These are phyloP conservation scores for Chalara sp. DNA, from an alignment of 2,329 filamentous ascomycete species.

Conservation along the genomic window DNA sequence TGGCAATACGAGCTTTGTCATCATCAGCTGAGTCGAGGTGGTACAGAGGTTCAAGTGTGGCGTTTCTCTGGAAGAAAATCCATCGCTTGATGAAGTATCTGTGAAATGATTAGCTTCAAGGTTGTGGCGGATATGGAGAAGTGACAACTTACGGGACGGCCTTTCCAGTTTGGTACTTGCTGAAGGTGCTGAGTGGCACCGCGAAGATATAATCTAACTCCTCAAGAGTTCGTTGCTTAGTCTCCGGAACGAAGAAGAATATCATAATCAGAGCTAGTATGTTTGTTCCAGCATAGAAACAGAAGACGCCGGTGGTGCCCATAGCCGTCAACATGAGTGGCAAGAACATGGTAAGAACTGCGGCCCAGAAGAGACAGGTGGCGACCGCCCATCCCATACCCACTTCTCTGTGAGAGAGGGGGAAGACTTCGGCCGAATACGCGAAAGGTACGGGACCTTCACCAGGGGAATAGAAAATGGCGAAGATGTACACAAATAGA, in stretches of 20 bases:
- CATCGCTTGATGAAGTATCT: constrained; percentile 13
- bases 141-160: constrained; percentile 13
- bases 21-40: constrained; percentile 31
- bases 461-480: constrained; percentile 58
- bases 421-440: constrained; percentile 58
- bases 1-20: not conserved
- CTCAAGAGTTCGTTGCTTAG: constrained; percentile 39
- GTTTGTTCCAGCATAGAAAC: constrained; percentile 50
- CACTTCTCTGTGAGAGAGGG: constrained; percentile 55
- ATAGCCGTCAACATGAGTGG: constrained; percentile 21
- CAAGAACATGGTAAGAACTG: constrained; percentile 52
- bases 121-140: too few relatives aligned
- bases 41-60: constrained; percentile 43
- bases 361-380: constrained; percentile 52
- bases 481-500: constrained; percentile 59
- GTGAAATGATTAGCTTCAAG: too few relatives aligned
- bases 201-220: constrained; percentile 41
- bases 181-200: constrained; percentile 23
- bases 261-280: constrained; percentile 48
- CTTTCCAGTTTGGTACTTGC: constrained; percentile 21
- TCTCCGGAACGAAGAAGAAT: constrained; percentile 51
- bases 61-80: constrained; percentile 29
- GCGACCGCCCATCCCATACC: constrained; percentile 59
- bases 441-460: constrained; percentile 57
- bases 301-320: constrained; percentile 36